These are phyloP conservation scores for Cubamyces lactineus DNA, from an alignment of 768 basidiomycete genomes.

Conservation along the genomic window DNA sequence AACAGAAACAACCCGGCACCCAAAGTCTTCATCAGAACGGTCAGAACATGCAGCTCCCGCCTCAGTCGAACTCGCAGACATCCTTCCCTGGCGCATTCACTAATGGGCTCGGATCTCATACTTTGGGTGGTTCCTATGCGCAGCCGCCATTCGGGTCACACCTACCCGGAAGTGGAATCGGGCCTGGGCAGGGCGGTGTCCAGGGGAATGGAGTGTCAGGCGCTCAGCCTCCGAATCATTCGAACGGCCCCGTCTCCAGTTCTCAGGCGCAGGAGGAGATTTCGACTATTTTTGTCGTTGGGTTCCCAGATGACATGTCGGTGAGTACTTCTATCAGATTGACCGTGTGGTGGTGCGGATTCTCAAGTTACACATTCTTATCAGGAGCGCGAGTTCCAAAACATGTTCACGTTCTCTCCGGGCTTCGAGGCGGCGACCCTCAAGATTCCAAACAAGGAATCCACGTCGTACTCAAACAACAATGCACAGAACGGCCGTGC, in stretches of 20 bases:
- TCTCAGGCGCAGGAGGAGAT: conserved; percentile 72
- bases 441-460: conserved; percentile 95
- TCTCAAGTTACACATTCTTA: conserved; percentile 18
- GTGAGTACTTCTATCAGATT: conserved; percentile 42
- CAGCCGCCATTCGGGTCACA: conserved; percentile 81
- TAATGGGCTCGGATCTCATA: conserved; percentile 38
- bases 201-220: conserved; percentile 21
- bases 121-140: conserved; percentile 44
- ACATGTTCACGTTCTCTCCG: conserved; percentile 96
- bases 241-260: conserved; percentile 34
- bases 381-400: conserved; percentile 98
- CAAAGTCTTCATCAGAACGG: conserved; percentile 26
- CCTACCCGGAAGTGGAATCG: conserved; percentile 48
- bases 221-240: conserved; percentile 31
- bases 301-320: conserved; percentile 99
- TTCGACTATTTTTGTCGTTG: conserved; percentile 96
- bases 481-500: conserved; percentile 27
- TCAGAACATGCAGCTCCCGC: conserved; percentile 39
- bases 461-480: conserved; percentile 65
- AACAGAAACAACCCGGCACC: conserved; percentile 20
- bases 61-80: conserved; percentile 37
- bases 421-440: conserved; percentile 98
- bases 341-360: conserved; percentile 24
- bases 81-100: conserved; percentile 40
- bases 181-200: conserved; percentile 27